Evolutionary conservation across 768 basidiomycete genomes (phyloP).

Genomic region (Chalciporus sphaerocephalus): DNA sequence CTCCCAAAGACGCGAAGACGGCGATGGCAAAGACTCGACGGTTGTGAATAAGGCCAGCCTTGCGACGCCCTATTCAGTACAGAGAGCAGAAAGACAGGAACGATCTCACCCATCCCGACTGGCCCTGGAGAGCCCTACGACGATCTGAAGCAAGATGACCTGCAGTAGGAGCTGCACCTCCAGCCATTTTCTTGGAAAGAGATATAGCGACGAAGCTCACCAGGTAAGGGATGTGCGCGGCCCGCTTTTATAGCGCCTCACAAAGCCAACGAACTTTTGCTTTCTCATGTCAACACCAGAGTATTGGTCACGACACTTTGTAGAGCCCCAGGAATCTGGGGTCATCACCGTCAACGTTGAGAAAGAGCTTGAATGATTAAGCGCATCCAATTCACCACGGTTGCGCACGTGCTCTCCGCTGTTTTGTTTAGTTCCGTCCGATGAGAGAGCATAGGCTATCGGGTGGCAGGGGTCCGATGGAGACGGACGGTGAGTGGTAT

Average conservation of each 20-base stretch:
- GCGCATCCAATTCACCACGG: too few species aligned
- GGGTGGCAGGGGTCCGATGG: background rate
- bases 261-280: too few species aligned
- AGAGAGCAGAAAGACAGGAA: background rate
- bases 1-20: constrained; percentile 76
- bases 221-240: too few species aligned
- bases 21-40: constrained; percentile 61
- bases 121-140: constrained; percentile 53
- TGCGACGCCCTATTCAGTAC: background rate
- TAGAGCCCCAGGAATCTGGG: too few species aligned
- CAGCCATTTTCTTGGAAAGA: constrained; percentile 37
- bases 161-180: constrained; percentile 33
- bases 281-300: too few species aligned
- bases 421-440: too few species aligned
- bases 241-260: background rate
- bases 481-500: too few species aligned
- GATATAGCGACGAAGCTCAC: background rate
- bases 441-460: too few species aligned
- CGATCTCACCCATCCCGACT: constrained; percentile 59
- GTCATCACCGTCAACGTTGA: too few species aligned
- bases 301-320: too few species aligned
- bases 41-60: constrained; percentile 64
- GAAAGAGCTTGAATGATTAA: too few species aligned
- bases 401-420: too few species aligned
- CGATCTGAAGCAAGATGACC: constrained; percentile 38